Base-by-base conservation (phyloP, 805 yeast genomes). In the Candida maesae region DNA sequence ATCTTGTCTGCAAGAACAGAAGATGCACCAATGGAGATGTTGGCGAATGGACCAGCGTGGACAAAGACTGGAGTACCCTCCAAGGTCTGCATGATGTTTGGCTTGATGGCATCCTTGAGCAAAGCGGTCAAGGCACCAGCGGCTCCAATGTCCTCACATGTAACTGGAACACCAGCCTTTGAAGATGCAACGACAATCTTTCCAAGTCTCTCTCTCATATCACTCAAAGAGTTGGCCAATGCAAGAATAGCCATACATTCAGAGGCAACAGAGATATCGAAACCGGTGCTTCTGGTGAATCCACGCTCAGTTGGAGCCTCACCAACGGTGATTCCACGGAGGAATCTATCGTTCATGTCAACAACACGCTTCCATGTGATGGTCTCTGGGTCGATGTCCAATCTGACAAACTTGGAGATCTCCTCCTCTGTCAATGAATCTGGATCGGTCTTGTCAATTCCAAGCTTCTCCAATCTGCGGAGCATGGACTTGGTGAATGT, bases 11-110 rank as follows among this genome's bases (percentile, higher is more conserved):
- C 91, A 58, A 84, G 71, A 34, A 84, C 84, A 25, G 91, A 84
- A 28, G 87, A 80, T 6, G 95, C 91, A 60, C 95, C 95, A 56
- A 84, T 84, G 29, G 93, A 84, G 49, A 84, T 84, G 63, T 84
- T 84, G 56, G 95, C 95, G 59, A 84, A 84, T 46, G 95, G 95
- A 49, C 95, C 95, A 36, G 93, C 93, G 61, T 84, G 95, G 36
- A 84, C 87, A 53, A 84, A 77, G 17, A 84, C 95, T 19, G 95
- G 95, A 18, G 93, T 82, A 52, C 93, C 93, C 66, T 84, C 95
- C 58, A 84, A 73, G 25, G 93, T 82, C 70, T 84, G 95, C 95
- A 84, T 84, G 60, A 84, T 69, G 56, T 84, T 84, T 50, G 95
- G 95, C 61, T 84, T 84, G 52, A 84, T 76, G 15, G 91, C 88